Conservation (phyloP, 2,329 filamentous ascomycete species). For the Ceratocystis diversiconidia region DNA sequence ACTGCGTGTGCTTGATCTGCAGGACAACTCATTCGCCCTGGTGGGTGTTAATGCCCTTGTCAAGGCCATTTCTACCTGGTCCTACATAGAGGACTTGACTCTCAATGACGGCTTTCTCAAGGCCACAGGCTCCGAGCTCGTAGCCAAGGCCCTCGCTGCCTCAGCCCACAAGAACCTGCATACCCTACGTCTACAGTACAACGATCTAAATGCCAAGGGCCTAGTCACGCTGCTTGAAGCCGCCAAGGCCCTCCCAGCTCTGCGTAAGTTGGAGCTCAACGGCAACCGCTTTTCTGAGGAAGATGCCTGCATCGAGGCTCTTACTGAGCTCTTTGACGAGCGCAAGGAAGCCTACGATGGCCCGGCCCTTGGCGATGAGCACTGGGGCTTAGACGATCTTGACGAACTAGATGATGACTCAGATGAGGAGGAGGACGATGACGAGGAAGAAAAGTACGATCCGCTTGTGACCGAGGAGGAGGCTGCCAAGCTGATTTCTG, state of each 20-base stretch:
- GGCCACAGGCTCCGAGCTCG: slow-evolving; percentile 57
- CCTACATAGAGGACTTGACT: slow-evolving; percentile 64
- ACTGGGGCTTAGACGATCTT: slow-evolving; percentile 74
- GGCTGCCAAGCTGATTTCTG: slow-evolving; percentile 50
- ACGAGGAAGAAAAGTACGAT: slow-evolving; percentile 50
- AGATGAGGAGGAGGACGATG: slow-evolving; percentile 45
- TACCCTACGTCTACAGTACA: slow-evolving; percentile 75
- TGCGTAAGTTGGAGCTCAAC: slow-evolving; percentile 84
- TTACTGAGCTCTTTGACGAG: slow-evolving; percentile 59
- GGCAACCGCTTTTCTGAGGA: slow-evolving; percentile 91
- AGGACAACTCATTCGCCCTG: slow-evolving; percentile 93
- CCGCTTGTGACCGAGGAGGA: slow-evolving; percentile 45
- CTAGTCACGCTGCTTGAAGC: slow-evolving; percentile 58
- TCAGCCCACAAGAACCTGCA: slow-evolving; percentile 70
- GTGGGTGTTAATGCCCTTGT: slow-evolving; percentile 67
- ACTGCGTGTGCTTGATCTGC: slow-evolving; percentile 70
- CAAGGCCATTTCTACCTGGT: slow-evolving; percentile 60
- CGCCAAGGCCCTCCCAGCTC: slow-evolving; percentile 53
- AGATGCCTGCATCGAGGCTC: slow-evolving; percentile 52
- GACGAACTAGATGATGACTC: slow-evolving; percentile 77
- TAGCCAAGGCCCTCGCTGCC: slow-evolving; percentile 58
- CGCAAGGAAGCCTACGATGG: slow-evolving; percentile 63
- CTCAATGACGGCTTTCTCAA: slow-evolving; percentile 79
- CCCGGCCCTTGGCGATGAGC: slow-evolving; percentile 55
- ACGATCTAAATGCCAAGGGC: slow-evolving; percentile 72